phyloP scores from a whole-genome alignment of 106 monocot genomes.

The Triglochin maritima region DNA sequence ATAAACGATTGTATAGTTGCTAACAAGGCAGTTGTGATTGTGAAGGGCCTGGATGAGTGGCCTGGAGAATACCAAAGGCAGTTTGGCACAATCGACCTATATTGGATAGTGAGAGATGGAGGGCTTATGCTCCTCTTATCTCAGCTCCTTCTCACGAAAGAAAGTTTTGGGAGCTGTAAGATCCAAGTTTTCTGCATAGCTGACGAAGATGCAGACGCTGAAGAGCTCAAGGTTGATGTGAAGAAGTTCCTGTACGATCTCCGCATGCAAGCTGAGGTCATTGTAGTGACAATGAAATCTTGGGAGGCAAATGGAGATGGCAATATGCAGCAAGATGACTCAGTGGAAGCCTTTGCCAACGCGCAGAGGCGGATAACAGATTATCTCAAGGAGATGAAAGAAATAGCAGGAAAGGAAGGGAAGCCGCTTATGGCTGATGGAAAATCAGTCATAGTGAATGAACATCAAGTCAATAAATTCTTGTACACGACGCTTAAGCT shows the following conservation, averaged over 20 bases:
- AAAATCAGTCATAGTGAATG: conserved; percentile 54
- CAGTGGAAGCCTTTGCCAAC: conserved; percentile 53
- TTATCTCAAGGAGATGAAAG: conserved; percentile 73
- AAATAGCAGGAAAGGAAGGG: conserved; percentile 42
- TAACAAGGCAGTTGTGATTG: conserved; percentile 93
- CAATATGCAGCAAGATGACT: conserved; percentile 53
- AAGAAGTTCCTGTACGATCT: conserved; percentile 97
- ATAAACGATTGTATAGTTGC: conserved; percentile 96
- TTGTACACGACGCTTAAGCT: conserved; percentile 83
- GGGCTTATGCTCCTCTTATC: conserved; percentile 94
- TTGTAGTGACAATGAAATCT: conserved; percentile 81
- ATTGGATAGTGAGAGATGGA: conserved; percentile 98
- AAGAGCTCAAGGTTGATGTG: conserved; percentile 79
- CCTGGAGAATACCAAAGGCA: conserved; percentile 93
- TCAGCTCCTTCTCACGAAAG: conserved; percentile 89
- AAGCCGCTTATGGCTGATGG: conserved; percentile 64
- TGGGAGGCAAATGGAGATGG: conserved; percentile 59
- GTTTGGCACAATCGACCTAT: conserved; percentile 92
- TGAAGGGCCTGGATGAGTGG: conserved; percentile 98
- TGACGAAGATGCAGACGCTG: conserved; percentile 90
- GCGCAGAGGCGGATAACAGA: conserved; percentile 54
- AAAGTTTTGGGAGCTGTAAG: conserved; percentile 90
- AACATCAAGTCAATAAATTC: conserved; percentile 90
- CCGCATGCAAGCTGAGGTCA: conserved; percentile 92
- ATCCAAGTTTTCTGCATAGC: conserved; percentile 98